Conservation (phyloP, 306 rosid species). For the Hippophae gyantsensis region DNA sequence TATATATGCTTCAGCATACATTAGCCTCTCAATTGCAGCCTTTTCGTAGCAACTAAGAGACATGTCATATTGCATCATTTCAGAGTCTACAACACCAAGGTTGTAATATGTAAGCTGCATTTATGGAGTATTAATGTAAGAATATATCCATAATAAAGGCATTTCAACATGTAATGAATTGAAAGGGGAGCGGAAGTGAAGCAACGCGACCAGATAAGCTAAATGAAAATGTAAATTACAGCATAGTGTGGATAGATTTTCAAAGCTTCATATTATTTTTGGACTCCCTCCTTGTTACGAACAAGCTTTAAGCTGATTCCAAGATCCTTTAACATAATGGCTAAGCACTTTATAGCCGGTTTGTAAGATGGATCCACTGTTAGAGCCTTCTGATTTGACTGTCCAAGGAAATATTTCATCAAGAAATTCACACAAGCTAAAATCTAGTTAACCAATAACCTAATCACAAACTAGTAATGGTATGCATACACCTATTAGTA, state of each 20-base stretch:
- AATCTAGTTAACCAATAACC: slow-evolving; percentile 12
- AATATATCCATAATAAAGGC: slow-evolving; percentile 8
- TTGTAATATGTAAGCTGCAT: slow-evolving; percentile 95
- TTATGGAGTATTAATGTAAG: slow-evolving; percentile 8
- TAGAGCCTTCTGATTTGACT: slow-evolving; percentile 95
- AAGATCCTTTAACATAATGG: slow-evolving; percentile 94
- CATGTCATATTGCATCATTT: slow-evolving; percentile 92
- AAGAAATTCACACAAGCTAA: slow-evolving; percentile 5
- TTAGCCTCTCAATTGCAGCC: slow-evolving; percentile 93
- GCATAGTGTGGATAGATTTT: slow-evolving; percentile 89
- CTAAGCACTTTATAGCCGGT: slow-evolving; percentile 87
- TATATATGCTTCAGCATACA: slow-evolving; percentile 99
- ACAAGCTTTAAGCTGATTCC: slow-evolving; percentile 96
- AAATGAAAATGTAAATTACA: slow-evolving; percentile 39
- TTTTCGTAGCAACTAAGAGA: slow-evolving; percentile 92
- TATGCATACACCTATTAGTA: no score
- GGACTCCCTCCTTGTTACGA: slow-evolving; percentile 90
- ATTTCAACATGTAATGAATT: background rate
- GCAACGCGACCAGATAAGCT: slow-evolving; percentile 5
- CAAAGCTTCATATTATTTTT: slow-evolving; percentile 93
- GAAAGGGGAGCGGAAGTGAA: background rate
- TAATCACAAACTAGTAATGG: background rate
- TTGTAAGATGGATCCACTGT: slow-evolving; percentile 66
- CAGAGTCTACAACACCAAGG: slow-evolving; percentile 98
- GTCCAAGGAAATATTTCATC: slow-evolving; percentile 35